Conservation (phyloP, 2,329 filamentous ascomycete genomes). For the Pezicula neosporulosa region DNA sequence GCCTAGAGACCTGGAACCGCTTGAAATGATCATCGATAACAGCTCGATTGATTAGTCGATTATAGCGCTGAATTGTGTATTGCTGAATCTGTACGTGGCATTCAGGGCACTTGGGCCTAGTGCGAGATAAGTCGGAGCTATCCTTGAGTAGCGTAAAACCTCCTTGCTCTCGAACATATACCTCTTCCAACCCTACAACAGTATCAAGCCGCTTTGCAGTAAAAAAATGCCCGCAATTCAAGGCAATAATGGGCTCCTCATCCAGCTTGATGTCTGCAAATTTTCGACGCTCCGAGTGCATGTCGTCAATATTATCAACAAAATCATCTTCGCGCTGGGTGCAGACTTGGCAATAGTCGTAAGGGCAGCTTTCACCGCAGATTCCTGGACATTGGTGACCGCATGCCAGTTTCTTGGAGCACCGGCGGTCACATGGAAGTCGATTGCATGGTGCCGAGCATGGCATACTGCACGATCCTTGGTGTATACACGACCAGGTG, state of each 20-base stretch:
- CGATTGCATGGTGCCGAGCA: conserved; percentile 16
- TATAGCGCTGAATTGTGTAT: conserved; percentile 29
- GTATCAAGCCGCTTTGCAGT: conserved; percentile 57
- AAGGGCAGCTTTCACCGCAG: conserved; percentile 15
- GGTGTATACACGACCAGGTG: conserved; percentile 12
- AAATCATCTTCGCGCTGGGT: conserved; percentile 34
- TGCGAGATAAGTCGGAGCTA: conserved; percentile 14
- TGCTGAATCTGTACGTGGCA: conserved; percentile 29
- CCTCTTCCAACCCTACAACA: conserved; percentile 45
- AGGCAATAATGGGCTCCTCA: conserved; percentile 58
- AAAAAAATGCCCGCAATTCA: conserved; percentile 59
- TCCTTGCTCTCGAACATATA: conserved; percentile 14
- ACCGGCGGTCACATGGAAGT: conserved; percentile 13
- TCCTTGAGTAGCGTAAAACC: conserved; percentile 20
- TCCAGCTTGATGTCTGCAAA: conserved; percentile 57
- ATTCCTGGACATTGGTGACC: conserved; percentile 16
- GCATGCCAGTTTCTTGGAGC: conserved; percentile 10
- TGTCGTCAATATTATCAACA: conserved; percentile 45
- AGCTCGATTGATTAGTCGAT: conserved; percentile 30
- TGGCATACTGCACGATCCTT: conserved; percentile 10
- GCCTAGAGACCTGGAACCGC: conserved; percentile 26
- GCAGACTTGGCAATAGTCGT: conserved; percentile 34
- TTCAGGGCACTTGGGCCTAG: conserved; percentile 26
- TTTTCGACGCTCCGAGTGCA: conserved; percentile 38
- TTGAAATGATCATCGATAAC: conserved; percentile 33